Base-by-base conservation (phyloP, 192 early-diverging fungal species). In the Haplosporangium gracile region DNA sequence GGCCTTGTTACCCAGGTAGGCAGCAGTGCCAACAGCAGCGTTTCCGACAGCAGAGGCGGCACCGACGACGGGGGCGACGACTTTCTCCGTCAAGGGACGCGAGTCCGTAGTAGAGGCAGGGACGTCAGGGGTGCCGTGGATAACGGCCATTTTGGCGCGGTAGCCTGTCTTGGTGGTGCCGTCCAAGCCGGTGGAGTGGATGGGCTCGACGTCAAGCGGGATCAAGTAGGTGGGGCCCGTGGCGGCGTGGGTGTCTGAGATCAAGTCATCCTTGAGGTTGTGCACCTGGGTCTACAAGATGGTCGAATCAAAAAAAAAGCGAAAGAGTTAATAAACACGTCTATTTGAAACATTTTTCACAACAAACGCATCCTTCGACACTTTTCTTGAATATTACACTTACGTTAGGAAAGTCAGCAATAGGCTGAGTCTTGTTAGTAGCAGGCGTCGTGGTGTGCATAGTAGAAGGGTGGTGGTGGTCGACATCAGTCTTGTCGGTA, bases 1-100 rank as follows among this genome's bases (percentile, higher is more conserved):
- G 43, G 65, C 32, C 57, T 51, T 77, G 60, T 69, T 43, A 20
- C 75, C 75, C 0, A 69, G 7, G 38, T 76, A 77, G 42, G 75
- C 65, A 43, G 75, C 75, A 29, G 77, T 49, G 7, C 38, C 68
- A 20, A 47, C 29, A 65, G 75, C 75, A 55, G 77, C 77, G 13
- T 70, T n/a, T 15, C 77, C 77, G 10, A 32, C 15, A 8, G 53
- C 74, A 1, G 74, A n/a, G 42, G 68, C 65, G 13, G 76, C 77
- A 29, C 77, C 77, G 15, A 40, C 34, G 18, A 79, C 26, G n/a
- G 77, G 77, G 49, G 70, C 70, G 0, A 40, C 4, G 36, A 70
- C 49, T 49, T 78, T 78, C 4, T 51, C 43, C 3, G 29, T 40
- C 77, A 78, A 70, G 22, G 65, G 29, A 26, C 32, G 77, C 6